Conservation (phyloP, 208 protist species). For the Wallacemonas sp. region DNA sequence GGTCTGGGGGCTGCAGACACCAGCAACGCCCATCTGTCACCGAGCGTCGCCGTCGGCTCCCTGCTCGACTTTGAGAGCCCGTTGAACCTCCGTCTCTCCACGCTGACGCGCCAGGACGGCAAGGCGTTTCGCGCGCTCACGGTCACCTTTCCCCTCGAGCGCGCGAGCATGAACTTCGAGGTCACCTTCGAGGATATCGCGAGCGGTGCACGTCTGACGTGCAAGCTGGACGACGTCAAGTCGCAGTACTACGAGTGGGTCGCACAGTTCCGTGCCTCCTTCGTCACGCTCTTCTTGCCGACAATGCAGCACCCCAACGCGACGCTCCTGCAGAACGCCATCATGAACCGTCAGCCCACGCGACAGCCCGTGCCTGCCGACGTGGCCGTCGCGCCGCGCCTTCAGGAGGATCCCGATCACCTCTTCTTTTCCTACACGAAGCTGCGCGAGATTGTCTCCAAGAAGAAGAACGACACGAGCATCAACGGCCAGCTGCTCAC, state of each 20-base stretch:
- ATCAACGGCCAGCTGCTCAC: conserved; percentile 71
- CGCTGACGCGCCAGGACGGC: conserved; percentile 75
- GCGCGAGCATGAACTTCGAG: conserved; percentile 64
- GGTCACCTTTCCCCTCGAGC: conserved; percentile 58
- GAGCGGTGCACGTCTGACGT: conserved; percentile 61
- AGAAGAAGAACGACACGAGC: conserved; percentile 61
- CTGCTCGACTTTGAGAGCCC: conserved; percentile 78
- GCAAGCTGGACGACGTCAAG: conserved; percentile 65
- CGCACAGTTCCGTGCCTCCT: conserved; percentile 71
- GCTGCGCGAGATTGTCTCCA: conserved; percentile 73
- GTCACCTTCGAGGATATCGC: conserved; percentile 87
- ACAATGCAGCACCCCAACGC: conserved; percentile 77
- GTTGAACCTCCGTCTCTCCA: conserved; percentile 86
- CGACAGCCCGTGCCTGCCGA: conserved; percentile 33
- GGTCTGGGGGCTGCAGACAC: too few species aligned
- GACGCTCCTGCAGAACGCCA: conserved; percentile 69
- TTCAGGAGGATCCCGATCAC: conserved; percentile 79
- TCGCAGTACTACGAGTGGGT: conserved; percentile 77
- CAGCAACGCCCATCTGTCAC: too few species aligned
- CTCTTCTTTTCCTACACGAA: conserved; percentile 83
- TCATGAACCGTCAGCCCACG: conserved; percentile 35
- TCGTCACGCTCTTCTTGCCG: conserved; percentile 80
- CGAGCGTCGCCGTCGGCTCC: conserved; percentile 33
- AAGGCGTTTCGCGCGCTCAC: conserved; percentile 85
- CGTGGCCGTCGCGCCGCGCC: conserved; percentile 22